phyloP scores from a whole-genome alignment of 2,329 filamentous ascomycete species.

The Xylaria sp. region DNA sequence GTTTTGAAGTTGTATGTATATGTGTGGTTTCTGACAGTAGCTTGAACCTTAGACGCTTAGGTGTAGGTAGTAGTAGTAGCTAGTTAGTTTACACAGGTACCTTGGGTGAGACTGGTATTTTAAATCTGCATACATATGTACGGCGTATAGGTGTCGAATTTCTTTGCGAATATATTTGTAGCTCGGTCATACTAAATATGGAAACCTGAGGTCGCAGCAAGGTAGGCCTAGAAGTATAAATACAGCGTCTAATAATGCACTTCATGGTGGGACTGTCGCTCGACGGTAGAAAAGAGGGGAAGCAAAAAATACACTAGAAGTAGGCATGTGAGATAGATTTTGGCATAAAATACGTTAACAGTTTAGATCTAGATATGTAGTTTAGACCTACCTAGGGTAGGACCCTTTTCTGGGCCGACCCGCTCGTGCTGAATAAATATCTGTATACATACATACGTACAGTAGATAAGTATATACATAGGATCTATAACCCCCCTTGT shows the following conservation, averaged over 20 bases:
- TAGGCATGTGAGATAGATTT: neutral
- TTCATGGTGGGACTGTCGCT: neutral
- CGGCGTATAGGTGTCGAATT: neutral
- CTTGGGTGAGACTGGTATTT: neutral
- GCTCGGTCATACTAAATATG: conserved; percentile 24
- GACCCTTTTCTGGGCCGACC: conserved; percentile 19
- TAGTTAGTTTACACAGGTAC: too few species aligned
- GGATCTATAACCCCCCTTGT: neutral
- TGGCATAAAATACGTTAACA: neutral
- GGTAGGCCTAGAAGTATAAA: neutral
- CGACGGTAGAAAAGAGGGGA: neutral
- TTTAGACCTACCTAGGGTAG: neutral
- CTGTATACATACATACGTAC: neutral
- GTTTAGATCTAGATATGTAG: neutral
- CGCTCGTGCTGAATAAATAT: conserved; percentile 1
- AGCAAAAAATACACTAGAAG: neutral
- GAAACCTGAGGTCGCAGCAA: conserved; percentile 16
- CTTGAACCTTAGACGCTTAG: neutral
- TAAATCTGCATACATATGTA: neutral
- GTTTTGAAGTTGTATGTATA: neutral
- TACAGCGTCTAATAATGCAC: neutral
- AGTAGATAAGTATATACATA: neutral
- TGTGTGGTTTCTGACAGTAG: neutral
- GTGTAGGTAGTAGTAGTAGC: too few species aligned
- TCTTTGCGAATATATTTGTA: neutral